These are phyloP conservation scores for Neospermospora avenae DNA, from an alignment of 2,329 filamentous ascomycete species.

Conservation along the genomic window DNA sequence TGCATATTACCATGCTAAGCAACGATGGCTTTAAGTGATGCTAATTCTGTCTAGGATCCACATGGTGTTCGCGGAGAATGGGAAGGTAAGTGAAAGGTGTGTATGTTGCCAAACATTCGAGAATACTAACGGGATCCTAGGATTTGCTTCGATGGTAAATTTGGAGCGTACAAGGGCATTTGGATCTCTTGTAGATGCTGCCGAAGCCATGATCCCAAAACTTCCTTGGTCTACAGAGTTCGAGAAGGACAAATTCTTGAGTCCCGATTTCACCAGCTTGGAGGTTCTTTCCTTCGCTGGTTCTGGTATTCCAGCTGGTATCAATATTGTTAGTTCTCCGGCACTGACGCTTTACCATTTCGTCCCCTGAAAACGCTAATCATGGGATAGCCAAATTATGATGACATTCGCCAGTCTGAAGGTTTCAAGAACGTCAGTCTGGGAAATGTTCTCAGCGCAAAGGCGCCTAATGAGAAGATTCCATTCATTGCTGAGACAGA, in stretches of 20 bases:
- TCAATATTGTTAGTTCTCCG: constrained; percentile 48
- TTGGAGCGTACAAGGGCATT: constrained; percentile 87
- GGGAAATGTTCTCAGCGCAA: constrained; percentile 88
- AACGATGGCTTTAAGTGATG: background rate
- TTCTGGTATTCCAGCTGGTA: constrained; percentile 61
- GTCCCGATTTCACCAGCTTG: constrained; percentile 91
- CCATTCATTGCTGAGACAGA: constrained; percentile 84
- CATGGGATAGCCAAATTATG: constrained; percentile 56
- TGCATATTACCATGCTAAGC: background rate
- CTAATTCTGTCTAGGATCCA: constrained; percentile 50
- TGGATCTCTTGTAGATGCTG: constrained; percentile 75
- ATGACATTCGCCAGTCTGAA: constrained; percentile 74
- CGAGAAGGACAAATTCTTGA: constrained; percentile 94
- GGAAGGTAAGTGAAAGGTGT: constrained; percentile 54
- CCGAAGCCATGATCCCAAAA: constrained; percentile 79
- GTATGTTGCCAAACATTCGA: background rate
- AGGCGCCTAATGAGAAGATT: constrained; percentile 86
- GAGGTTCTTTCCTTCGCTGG: constrained; percentile 83
- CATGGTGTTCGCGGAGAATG: constrained; percentile 78
- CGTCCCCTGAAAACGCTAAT: background rate
- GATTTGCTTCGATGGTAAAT: constrained; percentile 79
- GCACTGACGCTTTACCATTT: background rate
- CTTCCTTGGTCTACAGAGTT: constrained; percentile 86
- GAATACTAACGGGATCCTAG: constrained; percentile 14
- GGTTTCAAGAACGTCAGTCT: constrained; percentile 94